Conservation (phyloP, 768 basidiomycete genomes). For the Kwoniella botswanensis region DNA sequence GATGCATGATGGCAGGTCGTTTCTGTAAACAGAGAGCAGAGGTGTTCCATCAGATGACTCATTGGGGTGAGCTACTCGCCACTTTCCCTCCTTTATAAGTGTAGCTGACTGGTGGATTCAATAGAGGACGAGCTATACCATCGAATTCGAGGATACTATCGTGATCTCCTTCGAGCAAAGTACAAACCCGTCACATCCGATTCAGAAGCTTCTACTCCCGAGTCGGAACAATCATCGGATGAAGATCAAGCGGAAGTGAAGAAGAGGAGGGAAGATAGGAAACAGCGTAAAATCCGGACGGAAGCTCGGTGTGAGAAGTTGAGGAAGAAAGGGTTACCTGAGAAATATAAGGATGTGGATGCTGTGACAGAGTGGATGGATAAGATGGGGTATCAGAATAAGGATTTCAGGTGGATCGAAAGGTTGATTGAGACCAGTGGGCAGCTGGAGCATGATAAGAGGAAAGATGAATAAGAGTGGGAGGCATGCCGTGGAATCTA, state of each 20-base stretch:
- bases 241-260: slow-evolving; percentile 26
- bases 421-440: slow-evolving; percentile 28
- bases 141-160: slow-evolving; percentile 41
- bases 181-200: slow-evolving; percentile 54
- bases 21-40: slow-evolving; percentile 46
- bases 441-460: slow-evolving; percentile 40
- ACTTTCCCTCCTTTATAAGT: not conserved
- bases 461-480: slow-evolving; percentile 19
- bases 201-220: slow-evolving; percentile 29
- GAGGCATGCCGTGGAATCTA: not conserved
- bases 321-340: slow-evolving; percentile 17
- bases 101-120: not conserved
- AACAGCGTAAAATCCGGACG: slow-evolving; percentile 9
- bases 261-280: slow-evolving; percentile 14
- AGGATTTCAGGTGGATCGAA: slow-evolving; percentile 43
- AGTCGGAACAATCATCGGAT: slow-evolving; percentile 22
- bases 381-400: slow-evolving; percentile 37
- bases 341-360: slow-evolving; percentile 42
- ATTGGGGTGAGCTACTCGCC: slow-evolving; percentile 65
- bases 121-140: slow-evolving; percentile 44
- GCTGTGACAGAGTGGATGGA: slow-evolving; percentile 54
- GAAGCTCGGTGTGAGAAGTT: slow-evolving; percentile 26
- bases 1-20: slow-evolving; percentile 25
- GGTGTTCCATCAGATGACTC: slow-evolving; percentile 50
- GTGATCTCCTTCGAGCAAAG: slow-evolving; percentile 51